Conservation (phyloP, 768 basidiomycete genomes). For the Terana coerulea region DNA sequence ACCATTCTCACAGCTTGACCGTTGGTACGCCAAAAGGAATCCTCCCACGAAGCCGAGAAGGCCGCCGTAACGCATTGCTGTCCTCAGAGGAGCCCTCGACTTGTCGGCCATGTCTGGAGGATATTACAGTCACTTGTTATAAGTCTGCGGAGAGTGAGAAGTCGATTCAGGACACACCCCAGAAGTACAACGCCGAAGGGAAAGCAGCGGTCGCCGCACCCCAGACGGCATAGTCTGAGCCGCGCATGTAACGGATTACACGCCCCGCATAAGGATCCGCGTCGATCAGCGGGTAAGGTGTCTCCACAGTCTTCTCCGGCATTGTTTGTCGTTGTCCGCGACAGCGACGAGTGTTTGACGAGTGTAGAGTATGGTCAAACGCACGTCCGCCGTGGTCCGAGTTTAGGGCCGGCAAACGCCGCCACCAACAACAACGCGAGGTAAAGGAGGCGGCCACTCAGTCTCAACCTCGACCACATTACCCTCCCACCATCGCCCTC, state of each 20-base stretch:
- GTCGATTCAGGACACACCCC: conserved; percentile 62
- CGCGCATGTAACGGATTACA: conserved; percentile 85
- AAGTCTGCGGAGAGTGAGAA: background rate
- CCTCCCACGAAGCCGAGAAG: conserved; percentile 85
- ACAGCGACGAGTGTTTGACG: conserved; percentile 13
- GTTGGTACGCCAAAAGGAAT: conserved; percentile 90
- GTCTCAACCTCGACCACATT: conserved; percentile 3
- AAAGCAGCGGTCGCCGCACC: conserved; percentile 75
- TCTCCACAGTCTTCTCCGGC: conserved; percentile 52
- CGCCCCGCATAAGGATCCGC: conserved; percentile 85
- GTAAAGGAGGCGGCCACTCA: background rate
- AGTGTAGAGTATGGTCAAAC: background rate
- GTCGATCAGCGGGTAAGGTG: conserved; percentile 90
- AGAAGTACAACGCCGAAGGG: conserved; percentile 75
- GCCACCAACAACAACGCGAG: background rate
- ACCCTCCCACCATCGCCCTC: background rate
- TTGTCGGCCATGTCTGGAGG: conserved; percentile 44
- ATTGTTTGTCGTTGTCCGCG: conserved; percentile 30
- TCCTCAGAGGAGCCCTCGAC: conserved; percentile 33
- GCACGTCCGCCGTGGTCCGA: conserved; percentile 5
- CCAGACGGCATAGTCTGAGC: conserved; percentile 85
- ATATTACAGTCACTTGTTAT: conserved; percentile 2
- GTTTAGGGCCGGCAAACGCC: conserved; percentile 14
- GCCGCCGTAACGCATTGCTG: conserved; percentile 53
- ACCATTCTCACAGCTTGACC: conserved; percentile 73